Evolutionary conservation across 225 moss, liverwort and hornwort species (phyloP), one percentile per base, ranked within the genome.

Genomic region (Pseudoscleropodium purum): DNA sequence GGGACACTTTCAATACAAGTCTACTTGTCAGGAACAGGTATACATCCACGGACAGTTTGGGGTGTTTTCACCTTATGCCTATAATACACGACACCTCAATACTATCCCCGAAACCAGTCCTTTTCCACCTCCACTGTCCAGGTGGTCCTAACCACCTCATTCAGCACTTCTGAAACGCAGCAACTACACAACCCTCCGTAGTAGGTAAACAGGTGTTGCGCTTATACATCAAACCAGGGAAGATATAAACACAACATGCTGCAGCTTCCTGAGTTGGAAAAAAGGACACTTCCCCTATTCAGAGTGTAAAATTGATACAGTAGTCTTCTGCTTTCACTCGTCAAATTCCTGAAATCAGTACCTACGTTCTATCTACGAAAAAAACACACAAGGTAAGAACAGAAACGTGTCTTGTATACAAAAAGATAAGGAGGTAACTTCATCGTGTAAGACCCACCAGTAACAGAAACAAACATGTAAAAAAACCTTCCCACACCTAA

Each of bases 341-440:
- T 79, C 54, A 86, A 80, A 85, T 90, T 90, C 75, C 82, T 87
- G 89, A 92, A 90, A 90, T 59, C 81, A 77, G n/a, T 34, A 82
- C 77, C 90, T 90, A 89, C 52, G 19, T 62, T 87, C 89, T 89
- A 90, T 59, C 85, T 91, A 89, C 49, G 82, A 83, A 84, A 87
- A 92, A 79, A 89, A 91, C 91, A 91, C 88, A 68, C 87, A 65
- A 45, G 36, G 89, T 89, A 87, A 83, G 67, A 85, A 91, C 83
- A 92, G 89, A 88, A 87, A 92, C 61, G 87, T 87, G 87, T 79
- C 80, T 85, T 91, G 92, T 91, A 79, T 91, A 93, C 92, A 93
- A 89, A 86, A 90, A 88, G 92, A 87, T 85, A 88, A 82, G 86
- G 82, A 85, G 89, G 87, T 62, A 81, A 89, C 65, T 90, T 87